Evolutionary conservation across 2,329 filamentous ascomycete genomes (phyloP), one percentile per base, ranked within the genome.

Genomic region (Teratosphaeria viscida): DNA sequence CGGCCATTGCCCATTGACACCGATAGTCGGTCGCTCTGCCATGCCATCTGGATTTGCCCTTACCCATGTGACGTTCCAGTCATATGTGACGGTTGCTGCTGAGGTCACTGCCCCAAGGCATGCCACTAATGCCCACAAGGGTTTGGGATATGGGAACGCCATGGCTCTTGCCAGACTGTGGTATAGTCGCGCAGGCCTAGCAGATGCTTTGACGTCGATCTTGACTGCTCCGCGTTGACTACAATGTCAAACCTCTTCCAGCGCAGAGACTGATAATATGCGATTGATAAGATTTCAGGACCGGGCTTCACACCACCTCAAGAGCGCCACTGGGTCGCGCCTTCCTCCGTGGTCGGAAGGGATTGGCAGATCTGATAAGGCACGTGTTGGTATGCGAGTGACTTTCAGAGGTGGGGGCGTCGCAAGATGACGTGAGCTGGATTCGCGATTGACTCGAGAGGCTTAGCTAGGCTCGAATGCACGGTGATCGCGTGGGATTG

Each of bases 1-100:
- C 0, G 89, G 89, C 72, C 88, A 91, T 68, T 87, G 78, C 39
- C 85, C 84, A 68, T 92, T 90, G 73, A 89, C 86, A 52, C 85
- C 82, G 57, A 90, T 81, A n/a, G 76, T 74, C 2, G 77, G 74
- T n/a, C 81, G 75, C 29, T 74, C 75, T 26, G 68, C 63, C 60
- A 77, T 68, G n/a, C 78, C 80, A 70, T 83, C 81, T 10, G 82
- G 82, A 63, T 82, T 82, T 16, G 79, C 79, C 54, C 70, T 76
- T 4, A 81, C 76, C 81, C 82, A 84, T 14, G 74, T 77, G 63
- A 83, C 73, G 63, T 83, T 78, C 66, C 78, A 83, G 64, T 82
- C 73, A 61, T 79, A 78, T 27, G 72, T 77, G 55, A 79, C 74
- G 1, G 74, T 78, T 10, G 68, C 68, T 52, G 64, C 67, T 34